These are phyloP conservation scores for Arachnopeziza araneosa DNA, from an alignment of 2,329 filamentous ascomycete genomes.

Conservation along the genomic window DNA sequence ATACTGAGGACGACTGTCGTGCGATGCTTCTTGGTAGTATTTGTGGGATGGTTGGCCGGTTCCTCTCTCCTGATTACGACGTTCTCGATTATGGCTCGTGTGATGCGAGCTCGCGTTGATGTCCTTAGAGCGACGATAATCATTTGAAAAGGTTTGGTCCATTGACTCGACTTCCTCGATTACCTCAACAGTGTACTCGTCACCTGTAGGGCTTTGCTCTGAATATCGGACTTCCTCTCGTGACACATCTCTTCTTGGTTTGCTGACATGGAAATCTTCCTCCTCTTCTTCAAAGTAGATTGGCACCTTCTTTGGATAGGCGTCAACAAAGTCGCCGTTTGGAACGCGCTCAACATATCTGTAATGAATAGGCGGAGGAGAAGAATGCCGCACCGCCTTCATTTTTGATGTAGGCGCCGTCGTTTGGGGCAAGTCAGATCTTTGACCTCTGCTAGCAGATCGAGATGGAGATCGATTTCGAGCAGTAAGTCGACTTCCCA, in stretches of 20 bases:
- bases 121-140: not conserved
- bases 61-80: slow-evolving; percentile 13
- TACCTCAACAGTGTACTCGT: not conserved
- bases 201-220: not conserved
- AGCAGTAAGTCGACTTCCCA: not conserved
- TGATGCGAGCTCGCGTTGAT: not conserved
- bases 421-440: not conserved
- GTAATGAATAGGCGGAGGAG: slow-evolving; percentile 6
- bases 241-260: not conserved
- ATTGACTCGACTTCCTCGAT: not conserved
- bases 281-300: not conserved
- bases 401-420: not conserved
- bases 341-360: slow-evolving; percentile 5
- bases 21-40: slow-evolving; percentile 4
- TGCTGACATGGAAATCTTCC: not conserved
- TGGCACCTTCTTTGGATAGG: not conserved
- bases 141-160: not conserved
- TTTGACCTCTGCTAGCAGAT: not conserved
- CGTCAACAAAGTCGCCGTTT: not conserved
- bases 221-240: not conserved
- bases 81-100: not conserved
- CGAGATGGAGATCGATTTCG: not conserved
- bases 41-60: not conserved
- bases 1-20: slow-evolving; percentile 5
- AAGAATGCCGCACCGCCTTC: slow-evolving; percentile 3